Evolutionary conservation across 352 stramenopile species (phyloP).

Genomic region (Achlya hypogyna): DNA sequence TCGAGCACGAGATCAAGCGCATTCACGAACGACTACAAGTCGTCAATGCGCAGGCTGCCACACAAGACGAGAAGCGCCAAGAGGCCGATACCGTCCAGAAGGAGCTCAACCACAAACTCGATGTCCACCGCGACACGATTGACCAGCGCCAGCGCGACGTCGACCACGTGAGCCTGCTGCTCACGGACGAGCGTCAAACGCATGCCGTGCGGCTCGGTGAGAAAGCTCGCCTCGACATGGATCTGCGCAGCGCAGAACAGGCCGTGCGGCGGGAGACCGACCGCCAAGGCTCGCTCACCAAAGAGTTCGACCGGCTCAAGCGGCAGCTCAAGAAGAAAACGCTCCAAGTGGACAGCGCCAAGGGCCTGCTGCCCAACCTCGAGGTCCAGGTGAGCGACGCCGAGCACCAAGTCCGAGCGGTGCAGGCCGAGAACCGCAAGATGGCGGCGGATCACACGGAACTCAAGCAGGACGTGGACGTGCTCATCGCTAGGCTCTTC

Average conservation of each 20-base stretch:
- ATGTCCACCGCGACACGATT: slow-evolving; percentile 85
- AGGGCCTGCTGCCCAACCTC: slow-evolving; percentile 70
- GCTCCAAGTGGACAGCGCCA: slow-evolving; percentile 53
- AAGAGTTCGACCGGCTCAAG: slow-evolving; percentile 80
- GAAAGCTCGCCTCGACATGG: slow-evolving; percentile 62
- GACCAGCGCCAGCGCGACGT: slow-evolving; percentile 88
- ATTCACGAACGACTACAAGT: slow-evolving; percentile 30
- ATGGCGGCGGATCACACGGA: slow-evolving; percentile 51
- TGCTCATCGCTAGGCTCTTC: slow-evolving; percentile 84
- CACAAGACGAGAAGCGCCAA: slow-evolving; percentile 42
- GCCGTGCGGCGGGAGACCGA: slow-evolving; percentile 51
- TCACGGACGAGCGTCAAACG: slow-evolving; percentile 80
- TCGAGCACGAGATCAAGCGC: slow-evolving; percentile 58
- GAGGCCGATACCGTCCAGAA: slow-evolving; percentile 73
- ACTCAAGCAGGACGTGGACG: slow-evolving; percentile 88
- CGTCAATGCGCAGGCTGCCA: slow-evolving; percentile 33
- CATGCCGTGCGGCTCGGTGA: slow-evolving; percentile 62
- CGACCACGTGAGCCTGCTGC: slow-evolving; percentile 75
- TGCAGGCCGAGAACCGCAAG: slow-evolving; percentile 61
- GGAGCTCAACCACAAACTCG: slow-evolving; percentile 76
- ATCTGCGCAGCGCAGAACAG: slow-evolving; percentile 41
- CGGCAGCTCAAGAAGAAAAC: slow-evolving; percentile 86
- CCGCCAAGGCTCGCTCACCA: slow-evolving; percentile 45
- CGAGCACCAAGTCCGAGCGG: slow-evolving; percentile 46
- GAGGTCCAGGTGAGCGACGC: slow-evolving; percentile 71